Conservation (phyloP, 805 yeast species). For the Ogataea nitratoaversa region DNA sequence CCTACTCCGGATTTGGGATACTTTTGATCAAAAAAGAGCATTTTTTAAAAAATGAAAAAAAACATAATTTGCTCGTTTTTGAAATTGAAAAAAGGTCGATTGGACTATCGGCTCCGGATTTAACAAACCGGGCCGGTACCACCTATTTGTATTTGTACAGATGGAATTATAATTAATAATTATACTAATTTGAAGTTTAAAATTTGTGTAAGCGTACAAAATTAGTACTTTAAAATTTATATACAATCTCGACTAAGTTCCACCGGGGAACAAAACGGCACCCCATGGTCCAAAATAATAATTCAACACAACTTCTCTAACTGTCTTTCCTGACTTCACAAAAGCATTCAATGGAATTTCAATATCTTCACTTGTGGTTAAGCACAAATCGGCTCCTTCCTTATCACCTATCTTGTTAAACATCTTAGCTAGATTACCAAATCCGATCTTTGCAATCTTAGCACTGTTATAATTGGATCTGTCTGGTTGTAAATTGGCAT, state of each 20-base stretch:
- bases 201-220: no score
- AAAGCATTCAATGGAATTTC: slow-evolving; percentile 31
- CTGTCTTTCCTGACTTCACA: slow-evolving; percentile 13
- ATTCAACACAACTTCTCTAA: slow-evolving; percentile 30
- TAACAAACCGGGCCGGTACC: no score
- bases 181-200: no score
- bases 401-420: slow-evolving; percentile 26
- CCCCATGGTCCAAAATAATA: slow-evolving; percentile 36
- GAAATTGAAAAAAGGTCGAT: background rate
- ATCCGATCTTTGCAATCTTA: slow-evolving; percentile 34
- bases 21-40: no score
- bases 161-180: no score
- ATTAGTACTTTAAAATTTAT: no score
- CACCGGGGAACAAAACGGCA: slow-evolving; percentile 30
- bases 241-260: no score
- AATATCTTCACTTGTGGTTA: slow-evolving; percentile 21
- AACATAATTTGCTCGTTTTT: slow-evolving; percentile 1
- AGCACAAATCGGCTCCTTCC: slow-evolving; percentile 25
- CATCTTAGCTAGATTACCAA: slow-evolving; percentile 34
- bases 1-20: no score
- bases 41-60: no score
- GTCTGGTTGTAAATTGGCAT: slow-evolving; percentile 27
- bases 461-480: slow-evolving; percentile 36
- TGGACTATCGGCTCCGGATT: background rate
- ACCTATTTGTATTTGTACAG: no score